phyloP scores from a whole-genome alignment of 176 grass and related monocot genomes.

The Phyllostachys edulis region DNA sequence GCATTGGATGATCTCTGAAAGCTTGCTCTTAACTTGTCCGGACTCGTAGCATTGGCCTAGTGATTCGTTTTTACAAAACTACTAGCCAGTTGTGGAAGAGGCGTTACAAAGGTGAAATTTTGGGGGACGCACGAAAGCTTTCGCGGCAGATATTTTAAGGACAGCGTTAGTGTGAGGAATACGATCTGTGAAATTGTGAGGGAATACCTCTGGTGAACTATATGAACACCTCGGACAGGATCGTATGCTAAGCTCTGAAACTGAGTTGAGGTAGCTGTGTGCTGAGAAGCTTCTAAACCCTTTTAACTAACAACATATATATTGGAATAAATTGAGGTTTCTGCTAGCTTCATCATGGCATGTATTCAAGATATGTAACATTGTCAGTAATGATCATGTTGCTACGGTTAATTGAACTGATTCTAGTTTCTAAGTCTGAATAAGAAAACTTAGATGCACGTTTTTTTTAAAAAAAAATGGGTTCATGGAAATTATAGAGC shows the following conservation, averaged over 20 bases:
- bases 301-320: neutral
- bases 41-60: neutral
- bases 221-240: neutral
- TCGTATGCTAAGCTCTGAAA: neutral
- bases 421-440: neutral
- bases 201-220: neutral
- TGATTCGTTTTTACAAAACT: conserved; percentile 2
- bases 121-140: neutral
- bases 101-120: neutral
- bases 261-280: neutral
- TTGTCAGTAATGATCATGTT: neutral
- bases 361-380: neutral
- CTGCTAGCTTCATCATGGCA: neutral
- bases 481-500: neutral
- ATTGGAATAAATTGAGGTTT: neutral
- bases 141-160: neutral
- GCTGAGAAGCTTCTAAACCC: neutral
- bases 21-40: neutral
- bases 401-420: neutral
- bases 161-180: neutral
- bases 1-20: neutral
- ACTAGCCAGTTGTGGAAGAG: conserved; percentile 1
- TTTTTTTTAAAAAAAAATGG: neutral
- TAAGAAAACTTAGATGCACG: neutral
- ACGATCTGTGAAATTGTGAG: neutral